phyloP scores from a whole-genome alignment of 148 eudicot genomes.

The Cornus controversa region DNA sequence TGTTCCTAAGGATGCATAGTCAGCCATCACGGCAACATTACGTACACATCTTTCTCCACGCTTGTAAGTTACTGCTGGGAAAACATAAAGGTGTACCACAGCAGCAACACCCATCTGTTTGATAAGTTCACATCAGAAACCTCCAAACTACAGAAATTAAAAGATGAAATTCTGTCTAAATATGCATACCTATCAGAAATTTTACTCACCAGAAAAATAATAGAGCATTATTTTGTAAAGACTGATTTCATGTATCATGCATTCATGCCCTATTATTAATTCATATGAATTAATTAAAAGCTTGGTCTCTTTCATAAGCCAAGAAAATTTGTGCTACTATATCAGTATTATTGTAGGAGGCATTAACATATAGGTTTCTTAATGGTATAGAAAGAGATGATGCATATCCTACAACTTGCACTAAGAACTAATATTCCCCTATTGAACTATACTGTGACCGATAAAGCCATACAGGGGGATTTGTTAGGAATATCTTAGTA shows the following conservation, averaged over 20 bases:
- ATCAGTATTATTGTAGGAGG: neutral
- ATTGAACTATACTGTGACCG: no score
- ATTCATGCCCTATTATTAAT: slow-evolving; percentile 1
- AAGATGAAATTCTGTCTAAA: neutral
- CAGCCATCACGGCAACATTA: slow-evolving; percentile 90
- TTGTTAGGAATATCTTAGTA: no score
- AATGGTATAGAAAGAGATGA: neutral
- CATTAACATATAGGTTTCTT: neutral
- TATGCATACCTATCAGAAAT: slow-evolving; percentile 3
- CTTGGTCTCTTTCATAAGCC: neutral
- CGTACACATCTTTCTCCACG: slow-evolving; percentile 95
- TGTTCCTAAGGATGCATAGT: slow-evolving; percentile 85
- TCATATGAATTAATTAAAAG: neutral
- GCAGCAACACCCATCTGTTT: slow-evolving; percentile 97
- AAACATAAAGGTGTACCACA: slow-evolving; percentile 87
- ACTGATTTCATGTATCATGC: neutral
- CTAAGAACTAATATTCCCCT: neutral
- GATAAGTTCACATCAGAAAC: slow-evolving; percentile 13
- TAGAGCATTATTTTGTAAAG: neutral
- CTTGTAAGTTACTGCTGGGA: slow-evolving; percentile 91
- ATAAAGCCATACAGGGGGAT: no score
- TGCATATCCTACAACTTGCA: neutral
- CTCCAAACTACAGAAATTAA: neutral
- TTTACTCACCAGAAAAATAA: neutral
- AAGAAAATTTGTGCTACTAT: neutral